Conservation (phyloP, 2,329 filamentous ascomycete species). For the Epichloe aotearoae region DNA sequence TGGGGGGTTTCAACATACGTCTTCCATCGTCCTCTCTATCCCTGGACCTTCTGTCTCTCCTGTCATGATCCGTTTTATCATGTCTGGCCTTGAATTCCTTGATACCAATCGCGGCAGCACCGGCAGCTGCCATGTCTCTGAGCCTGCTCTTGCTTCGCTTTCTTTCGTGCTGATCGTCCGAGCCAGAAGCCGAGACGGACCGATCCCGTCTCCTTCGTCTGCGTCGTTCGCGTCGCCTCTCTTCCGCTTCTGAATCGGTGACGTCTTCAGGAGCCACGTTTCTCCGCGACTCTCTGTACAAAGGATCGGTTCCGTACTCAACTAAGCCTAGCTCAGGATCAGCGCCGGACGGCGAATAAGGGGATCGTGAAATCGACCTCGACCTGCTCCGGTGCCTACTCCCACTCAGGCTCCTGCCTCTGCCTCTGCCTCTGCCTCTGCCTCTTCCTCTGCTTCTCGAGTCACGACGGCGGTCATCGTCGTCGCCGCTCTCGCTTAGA, state of each 20-base stretch:
- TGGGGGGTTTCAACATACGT: slow-evolving; percentile 10
- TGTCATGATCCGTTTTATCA: slow-evolving; percentile 29
- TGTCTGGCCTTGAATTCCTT: slow-evolving; percentile 41
- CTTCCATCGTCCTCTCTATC: slow-evolving; percentile 15
- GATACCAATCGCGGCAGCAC: slow-evolving; percentile 48
- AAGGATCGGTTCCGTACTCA: slow-evolving; percentile 49
- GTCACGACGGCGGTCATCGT: slow-evolving; percentile 21
- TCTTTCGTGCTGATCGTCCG: slow-evolving; percentile 17
- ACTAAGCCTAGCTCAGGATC: slow-evolving; percentile 56
- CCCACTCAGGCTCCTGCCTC: slow-evolving; percentile 14
- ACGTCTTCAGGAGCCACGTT: slow-evolving; percentile 21
- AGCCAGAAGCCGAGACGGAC: slow-evolving; percentile 21
- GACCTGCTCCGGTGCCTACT: slow-evolving; percentile 25
- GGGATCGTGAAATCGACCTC: slow-evolving; percentile 38
- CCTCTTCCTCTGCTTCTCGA: slow-evolving; percentile 15
- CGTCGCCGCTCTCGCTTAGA: slow-evolving; percentile 19
- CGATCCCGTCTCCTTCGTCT: slow-evolving; percentile 22
- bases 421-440: slow-evolving; percentile 19
- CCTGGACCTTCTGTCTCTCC: slow-evolving; percentile 22
- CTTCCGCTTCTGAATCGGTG: slow-evolving; percentile 37
- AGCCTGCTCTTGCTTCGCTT: slow-evolving; percentile 42
- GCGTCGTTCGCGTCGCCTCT: slow-evolving; percentile 24
- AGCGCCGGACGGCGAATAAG: slow-evolving; percentile 39
- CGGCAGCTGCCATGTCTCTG: slow-evolving; percentile 36
- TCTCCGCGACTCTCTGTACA: slow-evolving; percentile 29